Base-by-base conservation (phyloP, 2,329 filamentous ascomycete genomes). In the Colletotrichum salicis region DNA sequence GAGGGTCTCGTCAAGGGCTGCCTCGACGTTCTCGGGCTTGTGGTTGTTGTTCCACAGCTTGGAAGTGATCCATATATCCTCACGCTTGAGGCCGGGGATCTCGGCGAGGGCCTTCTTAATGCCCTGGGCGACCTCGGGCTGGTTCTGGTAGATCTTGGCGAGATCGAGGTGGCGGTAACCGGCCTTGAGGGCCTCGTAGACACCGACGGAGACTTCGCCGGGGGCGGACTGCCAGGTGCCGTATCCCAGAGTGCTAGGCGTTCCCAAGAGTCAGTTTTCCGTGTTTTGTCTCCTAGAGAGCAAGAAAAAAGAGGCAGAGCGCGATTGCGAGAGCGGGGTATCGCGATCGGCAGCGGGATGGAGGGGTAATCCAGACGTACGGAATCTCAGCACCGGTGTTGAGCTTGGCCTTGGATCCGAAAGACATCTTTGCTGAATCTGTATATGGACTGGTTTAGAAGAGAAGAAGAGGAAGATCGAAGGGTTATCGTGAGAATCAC, bases 151-250 rank as follows among this genome's bases (percentile, higher is more conserved):
- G 74, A 84, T 79, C 79, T 84, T 84, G 79, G 83, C 84, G 57
- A 85, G 79, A 71, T 86, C 84, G 74, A 92, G 89, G 80, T 92
- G 90, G 64, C 89, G 86, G 83, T 92, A 93, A 70, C 91, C 91
- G 51, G 84, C 81, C 79, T 87, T 88, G 71, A 93, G 85, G 45
- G 91, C 90, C 74, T 86, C 86, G 79, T 89, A 90, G 77, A 93
- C 90, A 52, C 91, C 91, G 48, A 87, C 83, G 70, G 88, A 87
- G 71, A 92, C 90, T 81, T 92, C 88, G 74, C 88, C 89, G 63
- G 90, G 90, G 75, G 86, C 84, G 37, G 91, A 89, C 79, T 93
- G 91, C 91, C 91, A 93, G 76, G 91, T 93, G 77, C 91, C 90
- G 64, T 72, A 72, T 15, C 70, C 70, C 70, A 70, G 48, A 56